Conservation (phyloP, 1,284 basidiomycete genomes). For the Cutaneotrichosporon cutaneum region DNA sequence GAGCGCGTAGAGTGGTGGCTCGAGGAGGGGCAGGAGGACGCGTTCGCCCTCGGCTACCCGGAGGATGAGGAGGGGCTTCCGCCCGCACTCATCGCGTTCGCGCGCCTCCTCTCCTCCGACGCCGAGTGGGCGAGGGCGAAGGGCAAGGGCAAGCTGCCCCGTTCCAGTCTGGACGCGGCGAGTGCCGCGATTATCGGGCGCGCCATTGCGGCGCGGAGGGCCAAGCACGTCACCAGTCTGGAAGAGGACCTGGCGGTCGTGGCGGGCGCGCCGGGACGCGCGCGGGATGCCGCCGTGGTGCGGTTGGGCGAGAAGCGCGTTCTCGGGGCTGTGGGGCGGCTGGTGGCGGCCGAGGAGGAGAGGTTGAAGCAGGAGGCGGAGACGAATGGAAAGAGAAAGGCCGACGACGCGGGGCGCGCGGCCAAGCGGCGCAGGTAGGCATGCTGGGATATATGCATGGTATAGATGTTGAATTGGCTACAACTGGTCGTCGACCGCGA, state of each 20-base stretch:
- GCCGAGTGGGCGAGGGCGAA: constrained; percentile 66
- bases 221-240: constrained; percentile 11
- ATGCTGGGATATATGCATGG: constrained; percentile 6
- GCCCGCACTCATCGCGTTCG: constrained; percentile 66
- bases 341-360: constrained; percentile 4
- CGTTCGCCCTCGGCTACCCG: constrained; percentile 62
- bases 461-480: constrained; percentile 6
- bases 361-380: not conserved
- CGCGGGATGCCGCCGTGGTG: constrained; percentile 50
- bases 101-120: constrained; percentile 65
- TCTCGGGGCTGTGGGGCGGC: constrained; percentile 25
- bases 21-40: constrained; percentile 83
- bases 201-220: constrained; percentile 52
- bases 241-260: constrained; percentile 46
- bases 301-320: constrained; percentile 55
- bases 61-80: constrained; percentile 56
- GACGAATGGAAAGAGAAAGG: constrained; percentile 14
- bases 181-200: constrained; percentile 54
- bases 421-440: constrained; percentile 18
- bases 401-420: not conserved
- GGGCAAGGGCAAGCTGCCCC: constrained; percentile 74
- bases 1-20: constrained; percentile 85
- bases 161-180: constrained; percentile 61
- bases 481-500: constrained; percentile 23
- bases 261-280: constrained; percentile 17